Evolutionary conservation across 495 filamentous ascomycete species (phyloP), one percentile per base, ranked within the genome.

Genomic region (Penicillium alfredii): DNA sequence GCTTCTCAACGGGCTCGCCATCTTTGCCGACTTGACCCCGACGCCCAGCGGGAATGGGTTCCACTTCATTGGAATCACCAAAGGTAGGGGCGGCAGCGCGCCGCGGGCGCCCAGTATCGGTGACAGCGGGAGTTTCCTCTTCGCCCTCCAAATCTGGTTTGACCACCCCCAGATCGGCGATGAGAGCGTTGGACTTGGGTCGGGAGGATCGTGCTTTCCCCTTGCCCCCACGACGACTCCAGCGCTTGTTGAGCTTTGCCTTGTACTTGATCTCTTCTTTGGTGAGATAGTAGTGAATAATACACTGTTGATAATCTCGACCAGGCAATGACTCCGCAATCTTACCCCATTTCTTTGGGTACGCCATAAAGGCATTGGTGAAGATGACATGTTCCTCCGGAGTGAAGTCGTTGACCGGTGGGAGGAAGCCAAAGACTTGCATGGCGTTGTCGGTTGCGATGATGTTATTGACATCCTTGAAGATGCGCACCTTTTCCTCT

Each of bases 201-300:
- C 84, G 79, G 34, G 62, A 47, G 32, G 64, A 65, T 48, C 56
- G 53, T 45, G 44, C 23, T 24, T 58, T 75, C 38, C 72, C 77
- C n/a, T n/a, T n/a, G 23, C 78, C 70, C 37, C 74, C 66, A n/a
- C 68, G 77, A 32, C 75, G 81, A 17, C 77, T 80, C 60, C 80
- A 77, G 40, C 79, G 81, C 61, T 78, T 89, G 17, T 64, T 71
- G 30, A 85, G 64, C 55, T 84, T 85, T 22, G 85, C 82, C 60
- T 94, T 93, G 50, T 95, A 90, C 39, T 86, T 87, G 15, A 80
- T 78, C 39, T 80, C 74, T 50, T 84, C 80, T 60, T 98, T 98
- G 38, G 84, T 94, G 44, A 88, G 75, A 59, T 98, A 98, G 58
- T 98, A 97, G 58, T 97, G 93, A 45, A 87, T 72, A 45, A 98